These are phyloP conservation scores for Circinella minor DNA, from an alignment of 371 early-diverging fungal species.

Conservation along the genomic window DNA sequence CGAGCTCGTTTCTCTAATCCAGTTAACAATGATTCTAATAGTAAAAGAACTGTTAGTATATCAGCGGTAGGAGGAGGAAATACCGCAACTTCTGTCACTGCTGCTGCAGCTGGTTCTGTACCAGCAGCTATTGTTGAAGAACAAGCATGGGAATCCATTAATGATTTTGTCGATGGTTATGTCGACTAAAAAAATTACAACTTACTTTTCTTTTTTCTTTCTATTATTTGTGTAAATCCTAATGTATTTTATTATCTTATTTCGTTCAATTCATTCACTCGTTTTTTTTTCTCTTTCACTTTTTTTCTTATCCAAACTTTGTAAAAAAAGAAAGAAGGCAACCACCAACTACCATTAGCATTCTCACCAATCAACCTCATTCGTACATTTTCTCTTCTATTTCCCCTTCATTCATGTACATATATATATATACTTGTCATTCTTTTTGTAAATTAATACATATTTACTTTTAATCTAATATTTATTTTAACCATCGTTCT, in stretches of 20 bases:
- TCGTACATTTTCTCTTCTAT: no score
- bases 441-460: no score
- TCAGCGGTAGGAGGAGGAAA: neutral
- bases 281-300: no score
- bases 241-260: neutral
- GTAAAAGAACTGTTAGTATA: neutral
- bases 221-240: neutral
- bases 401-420: no score
- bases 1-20: neutral
- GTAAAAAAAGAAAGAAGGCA: no score
- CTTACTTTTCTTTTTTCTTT: neutral
- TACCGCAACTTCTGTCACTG: neutral
- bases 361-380: no score
- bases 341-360: no score
- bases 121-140: slow-evolving; percentile 13
- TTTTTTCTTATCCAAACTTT: no score
- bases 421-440: no score
- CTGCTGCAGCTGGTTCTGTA: slow-evolving; percentile 14
- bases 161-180: slow-evolving; percentile 41
- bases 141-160: slow-evolving; percentile 34
- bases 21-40: neutral
- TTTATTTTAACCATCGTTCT: no score
- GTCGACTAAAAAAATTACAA: slow-evolving; percentile 23
- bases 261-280: no score
- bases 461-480: no score